Base-by-base conservation (phyloP, 148 eudicot genomes). In the Rhododendron molle region DNA sequence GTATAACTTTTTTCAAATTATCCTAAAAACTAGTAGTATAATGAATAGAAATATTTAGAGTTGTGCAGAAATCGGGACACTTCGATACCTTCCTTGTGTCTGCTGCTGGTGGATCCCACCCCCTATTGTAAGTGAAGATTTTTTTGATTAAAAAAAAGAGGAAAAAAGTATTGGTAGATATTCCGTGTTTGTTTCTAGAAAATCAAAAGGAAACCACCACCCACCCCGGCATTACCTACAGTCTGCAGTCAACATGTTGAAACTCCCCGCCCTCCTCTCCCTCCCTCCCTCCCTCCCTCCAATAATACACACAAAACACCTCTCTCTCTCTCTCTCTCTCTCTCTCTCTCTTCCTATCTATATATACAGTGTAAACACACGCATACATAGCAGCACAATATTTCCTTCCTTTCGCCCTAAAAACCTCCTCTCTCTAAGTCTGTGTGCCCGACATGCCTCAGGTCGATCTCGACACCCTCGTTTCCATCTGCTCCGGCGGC, bases 381-480 rank as follows among this genome's bases (percentile, higher is more conserved):
- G 36, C 20, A 32, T 13, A 12, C 38, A 5, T 0, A 71, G 5
- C 76, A 30, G 30, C 40, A 54, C 60, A 30, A 28, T 28, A 52
- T 50, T 28, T 13, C 44, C 62, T 40, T 65, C 14, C 47, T 56
- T 10, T 2, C 15, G 16, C 84, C 30, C 16, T 23, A 3, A 7
- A 72, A 54, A 36, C 36, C 67, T 49, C 81, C 84, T 44, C 83
- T 69, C 60, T 77, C 87, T 46, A 43, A 32, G 67, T 54, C 50
- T 28, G 74, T 23, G 34, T 26, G 18, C 0, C 6, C 60, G 21
- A 54, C 36, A 94, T 94, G 97, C 92, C 95, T 10, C 94, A 89
- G 76, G 93, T 92, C 14, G 96, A 93, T 86, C 88, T 91, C 1
- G 92, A 87, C 82, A 80, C 91, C 1, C 87, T 89, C 13, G 88